phyloP scores from a whole-genome alignment of 208 protist species.

The Phytomonas serpens region DNA sequence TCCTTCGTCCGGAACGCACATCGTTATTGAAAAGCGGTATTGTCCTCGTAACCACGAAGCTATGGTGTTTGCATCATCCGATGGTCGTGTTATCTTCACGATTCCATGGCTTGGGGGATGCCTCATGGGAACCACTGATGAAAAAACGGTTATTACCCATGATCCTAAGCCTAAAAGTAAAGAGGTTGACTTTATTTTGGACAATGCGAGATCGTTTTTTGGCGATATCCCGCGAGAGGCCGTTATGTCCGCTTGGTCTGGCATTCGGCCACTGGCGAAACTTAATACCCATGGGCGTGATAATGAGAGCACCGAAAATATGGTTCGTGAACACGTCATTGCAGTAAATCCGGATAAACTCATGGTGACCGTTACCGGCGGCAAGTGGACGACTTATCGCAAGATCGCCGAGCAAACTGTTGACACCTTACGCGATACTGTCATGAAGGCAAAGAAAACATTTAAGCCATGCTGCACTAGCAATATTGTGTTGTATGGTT shows the following conservation, averaged over 20 bases:
- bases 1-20: slow-evolving; percentile 78
- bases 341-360: slow-evolving; percentile 40
- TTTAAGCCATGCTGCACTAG: slow-evolving; percentile 59
- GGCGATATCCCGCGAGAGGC: slow-evolving; percentile 49
- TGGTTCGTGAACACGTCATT: slow-evolving; percentile 92
- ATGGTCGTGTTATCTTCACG: slow-evolving; percentile 92
- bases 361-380: slow-evolving; percentile 87
- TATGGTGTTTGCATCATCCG: slow-evolving; percentile 85
- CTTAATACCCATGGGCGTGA: slow-evolving; percentile 5
- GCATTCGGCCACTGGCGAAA: slow-evolving; percentile 76
- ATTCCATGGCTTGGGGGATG: slow-evolving; percentile 91
- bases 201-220: slow-evolving; percentile 51
- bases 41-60: slow-evolving; percentile 63
- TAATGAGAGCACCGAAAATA: slow-evolving; percentile 52
- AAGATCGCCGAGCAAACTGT: slow-evolving; percentile 91
- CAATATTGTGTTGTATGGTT: slow-evolving; percentile 71
- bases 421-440: slow-evolving; percentile 37
- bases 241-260: slow-evolving; percentile 77
- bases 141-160: slow-evolving; percentile 44
- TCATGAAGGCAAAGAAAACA: slow-evolving; percentile 29
- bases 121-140: slow-evolving; percentile 93
- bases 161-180: slow-evolving; percentile 38
- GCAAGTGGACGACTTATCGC: slow-evolving; percentile 96
- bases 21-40: slow-evolving; percentile 75
- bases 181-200: slow-evolving; percentile 88